These are phyloP conservation scores for Mycena rosella DNA, from an alignment of 768 basidiomycete species.

Conservation along the genomic window DNA sequence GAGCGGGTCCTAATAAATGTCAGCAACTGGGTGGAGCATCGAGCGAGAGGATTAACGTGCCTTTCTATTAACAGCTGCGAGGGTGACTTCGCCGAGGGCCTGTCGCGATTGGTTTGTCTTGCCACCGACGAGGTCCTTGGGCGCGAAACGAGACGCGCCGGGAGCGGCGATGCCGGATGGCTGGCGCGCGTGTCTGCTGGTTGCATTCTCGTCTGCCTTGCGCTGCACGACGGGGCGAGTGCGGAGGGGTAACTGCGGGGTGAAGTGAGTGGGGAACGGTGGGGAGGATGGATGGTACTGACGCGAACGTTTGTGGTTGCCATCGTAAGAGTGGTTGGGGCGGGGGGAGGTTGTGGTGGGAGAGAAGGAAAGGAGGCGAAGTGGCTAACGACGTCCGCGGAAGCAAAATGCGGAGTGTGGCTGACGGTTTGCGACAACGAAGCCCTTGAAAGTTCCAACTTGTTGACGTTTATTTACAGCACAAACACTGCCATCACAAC, in stretches of 20 bases:
- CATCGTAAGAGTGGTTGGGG: too few species aligned
- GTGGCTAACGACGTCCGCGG: constrained; percentile 32
- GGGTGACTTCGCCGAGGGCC: constrained; percentile 86
- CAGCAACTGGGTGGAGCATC: constrained; percentile 26
- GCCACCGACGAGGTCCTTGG: constrained; percentile 59
- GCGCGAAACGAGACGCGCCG: constrained; percentile 64
- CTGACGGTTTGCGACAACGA: too few species aligned
- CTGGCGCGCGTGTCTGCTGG: constrained; percentile 75
- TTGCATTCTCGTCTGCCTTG: constrained; percentile 86
- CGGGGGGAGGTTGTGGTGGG: too few species aligned
- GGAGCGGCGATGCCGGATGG: constrained; percentile 60
- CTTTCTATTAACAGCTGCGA: constrained; percentile 82
- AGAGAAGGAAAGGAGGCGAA: constrained; percentile 41
- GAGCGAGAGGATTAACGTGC: constrained; percentile 52
- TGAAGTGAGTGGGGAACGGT: constrained; percentile 33
- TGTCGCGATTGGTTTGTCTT: constrained; percentile 76
- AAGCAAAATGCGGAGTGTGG: constrained; percentile 4
- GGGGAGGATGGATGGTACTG: constrained; percentile 42
- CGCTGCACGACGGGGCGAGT: constrained; percentile 71
- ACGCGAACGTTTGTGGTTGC: constrained; percentile 74
- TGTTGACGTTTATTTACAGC: background rate
- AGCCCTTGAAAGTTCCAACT: too few species aligned
- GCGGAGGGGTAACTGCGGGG: constrained; percentile 72
- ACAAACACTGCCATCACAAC: background rate
- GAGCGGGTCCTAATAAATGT: constrained; percentile 57